Base-by-base conservation (phyloP, 2,329 filamentous ascomycete species). In the Aspergillus sp. region DNA sequence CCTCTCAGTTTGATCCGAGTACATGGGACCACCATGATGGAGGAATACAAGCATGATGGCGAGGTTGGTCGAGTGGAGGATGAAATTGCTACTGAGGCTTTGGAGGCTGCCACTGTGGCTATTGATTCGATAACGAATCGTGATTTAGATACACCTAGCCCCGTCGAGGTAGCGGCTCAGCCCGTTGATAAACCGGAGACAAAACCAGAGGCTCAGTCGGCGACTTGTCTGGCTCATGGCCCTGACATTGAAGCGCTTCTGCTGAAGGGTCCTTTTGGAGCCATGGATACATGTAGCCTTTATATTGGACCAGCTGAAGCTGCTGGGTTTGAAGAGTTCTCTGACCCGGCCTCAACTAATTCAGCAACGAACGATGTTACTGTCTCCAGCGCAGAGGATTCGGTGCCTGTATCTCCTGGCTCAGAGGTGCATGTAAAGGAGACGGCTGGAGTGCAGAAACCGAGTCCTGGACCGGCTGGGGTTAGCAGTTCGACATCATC, bases 1-100 rank as follows among this genome's bases (percentile, higher is more conserved):
- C 93, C 93, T 0, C 73, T 98, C 11, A 96, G 91, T 47, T 70
- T 98, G 12, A 74, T 98, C 42, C 82, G 93, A 43, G 86, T 98
- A 5, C 93, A 98, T 66, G 93, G 93, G 6, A 95, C 83, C 13
- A 86, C 91, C 0, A 93, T 95, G 73, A 86, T 98, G 83, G 81
- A 97, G 57, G 90, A 98, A 62, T 90, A 91, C 44, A 88, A 87
- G 72, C 89, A 91, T 61, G 87, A 95, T 43, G 84, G 87, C 44
- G 88, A 94, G 51, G 72, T 76, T 33, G 72, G 76, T 12, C 70
- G 75, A 31, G 73, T 68, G 1, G 77, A 81, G 8, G 71, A 78
- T 11, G 79, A 79, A 43, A 79, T 83, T n/a, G 81, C 86, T 11
- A 79, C 81, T 12, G 73, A 79, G 29, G 68, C 56, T 5, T 47